phyloP scores from a whole-genome alignment of 2,329 filamentous ascomycete genomes.

The Calonectria hongkongensis region DNA sequence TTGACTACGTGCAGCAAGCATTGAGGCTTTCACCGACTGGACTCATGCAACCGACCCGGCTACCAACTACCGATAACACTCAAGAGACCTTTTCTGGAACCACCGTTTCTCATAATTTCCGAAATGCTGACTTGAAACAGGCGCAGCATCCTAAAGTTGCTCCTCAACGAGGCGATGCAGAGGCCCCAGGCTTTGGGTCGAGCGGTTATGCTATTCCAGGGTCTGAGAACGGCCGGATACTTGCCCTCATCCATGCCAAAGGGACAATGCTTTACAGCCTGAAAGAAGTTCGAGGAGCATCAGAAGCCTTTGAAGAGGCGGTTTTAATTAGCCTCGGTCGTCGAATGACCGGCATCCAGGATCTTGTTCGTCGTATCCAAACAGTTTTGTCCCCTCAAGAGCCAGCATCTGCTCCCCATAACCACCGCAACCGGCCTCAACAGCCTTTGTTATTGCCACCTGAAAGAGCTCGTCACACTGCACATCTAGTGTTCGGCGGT shows the following conservation, averaged over 20 bases:
- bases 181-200: slow-evolving; percentile 57
- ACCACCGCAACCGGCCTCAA: slow-evolving; percentile 33
- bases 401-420: slow-evolving; percentile 36
- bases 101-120: slow-evolving; percentile 34
- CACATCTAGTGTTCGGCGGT: slow-evolving; percentile 86
- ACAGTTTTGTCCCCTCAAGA: slow-evolving; percentile 74
- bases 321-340: slow-evolving; percentile 90
- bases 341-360: slow-evolving; percentile 81
- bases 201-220: slow-evolving; percentile 88
- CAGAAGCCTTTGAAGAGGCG: slow-evolving; percentile 94
- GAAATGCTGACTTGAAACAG: slow-evolving; percentile 52
- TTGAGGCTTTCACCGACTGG: slow-evolving; percentile 68
- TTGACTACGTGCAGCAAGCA: slow-evolving; percentile 87
- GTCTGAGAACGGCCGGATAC: slow-evolving; percentile 91
- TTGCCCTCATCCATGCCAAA: slow-evolving; percentile 96
- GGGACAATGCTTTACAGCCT: slow-evolving; percentile 98
- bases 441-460: slow-evolving; percentile 86
- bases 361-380: slow-evolving; percentile 87
- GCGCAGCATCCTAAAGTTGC: slow-evolving; percentile 49
- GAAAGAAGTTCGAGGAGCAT: slow-evolving; percentile 87
- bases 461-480: slow-evolving; percentile 87
- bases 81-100: slow-evolving; percentile 39
- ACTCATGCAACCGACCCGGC: slow-evolving; percentile 34
- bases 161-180: slow-evolving; percentile 46
- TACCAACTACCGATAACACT: slow-evolving; percentile 27